Evolutionary conservation across 2,329 filamentous ascomycete genomes (phyloP).

Genomic region (Penicillium sp.): DNA sequence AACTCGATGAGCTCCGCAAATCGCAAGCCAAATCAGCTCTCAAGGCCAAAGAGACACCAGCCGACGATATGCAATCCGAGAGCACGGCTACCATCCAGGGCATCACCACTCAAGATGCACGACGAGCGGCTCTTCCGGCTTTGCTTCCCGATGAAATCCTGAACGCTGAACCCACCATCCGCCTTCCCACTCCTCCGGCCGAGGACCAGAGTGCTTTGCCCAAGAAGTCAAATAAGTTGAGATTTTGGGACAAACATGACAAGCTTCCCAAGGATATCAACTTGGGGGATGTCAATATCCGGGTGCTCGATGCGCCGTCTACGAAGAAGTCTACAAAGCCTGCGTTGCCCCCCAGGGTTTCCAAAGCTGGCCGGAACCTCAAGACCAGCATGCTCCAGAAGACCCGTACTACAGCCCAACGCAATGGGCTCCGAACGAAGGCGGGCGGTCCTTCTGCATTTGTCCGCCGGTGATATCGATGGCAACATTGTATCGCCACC

Average conservation of each 20-base stretch:
- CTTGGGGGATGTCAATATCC: conserved; percentile 48
- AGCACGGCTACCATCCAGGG: conserved; percentile 43
- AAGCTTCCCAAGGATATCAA: conserved; percentile 51
- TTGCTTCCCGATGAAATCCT: conserved; percentile 52
- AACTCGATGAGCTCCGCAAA: conserved; percentile 40
- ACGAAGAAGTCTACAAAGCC: conserved; percentile 38
- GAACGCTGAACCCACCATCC: conserved; percentile 43
- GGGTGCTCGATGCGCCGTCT: conserved; percentile 43
- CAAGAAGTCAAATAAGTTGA: conserved; percentile 44
- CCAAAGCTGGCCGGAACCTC: conserved; percentile 37
- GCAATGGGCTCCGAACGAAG: conserved; percentile 39
- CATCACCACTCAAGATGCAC: conserved; percentile 35
- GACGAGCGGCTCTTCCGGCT: conserved; percentile 44
- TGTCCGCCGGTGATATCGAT: conserved; percentile 31
- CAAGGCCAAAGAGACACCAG: conserved; percentile 29
- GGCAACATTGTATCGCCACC: neutral
- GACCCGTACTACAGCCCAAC: conserved; percentile 29
- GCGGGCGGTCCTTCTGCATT: conserved; percentile 38
- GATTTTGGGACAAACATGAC: conserved; percentile 48
- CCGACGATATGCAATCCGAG: conserved; percentile 40
- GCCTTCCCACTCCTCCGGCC: conserved; percentile 46
- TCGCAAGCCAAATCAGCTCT: conserved; percentile 35
- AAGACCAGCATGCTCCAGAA: conserved; percentile 42
- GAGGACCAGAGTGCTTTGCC: conserved; percentile 26
- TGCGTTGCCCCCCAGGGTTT: conserved; percentile 46